A percentile compares a stretch with the other conserved stretches of the same genome.
These are phyloP conservation scores for Canna indica DNA, from an alignment of 176 grass and related monocot species.

Conservation along the genomic window DNA sequence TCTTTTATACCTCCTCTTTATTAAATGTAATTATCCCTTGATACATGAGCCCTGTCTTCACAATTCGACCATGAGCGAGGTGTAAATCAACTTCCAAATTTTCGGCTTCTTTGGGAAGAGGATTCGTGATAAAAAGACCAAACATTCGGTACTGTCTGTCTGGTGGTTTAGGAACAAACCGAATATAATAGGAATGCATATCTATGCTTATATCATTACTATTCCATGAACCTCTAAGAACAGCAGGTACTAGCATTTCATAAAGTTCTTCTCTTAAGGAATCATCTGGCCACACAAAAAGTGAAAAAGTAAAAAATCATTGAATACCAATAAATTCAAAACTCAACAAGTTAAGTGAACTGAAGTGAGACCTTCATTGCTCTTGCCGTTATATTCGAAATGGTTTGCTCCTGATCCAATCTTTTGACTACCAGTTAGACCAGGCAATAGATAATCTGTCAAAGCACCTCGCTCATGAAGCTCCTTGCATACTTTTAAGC, in stretches of 20 bases:
- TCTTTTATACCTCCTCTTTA: slow-evolving; percentile 52
- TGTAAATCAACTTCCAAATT: slow-evolving; percentile 73
- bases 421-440: slow-evolving; percentile 39
- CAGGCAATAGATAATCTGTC: slow-evolving; percentile 88
- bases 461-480: slow-evolving; percentile 77
- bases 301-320: slow-evolving; percentile 18
- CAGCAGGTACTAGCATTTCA: slow-evolving; percentile 61
- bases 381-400: slow-evolving; percentile 26
- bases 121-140: slow-evolving; percentile 70
- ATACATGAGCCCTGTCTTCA: slow-evolving; percentile 53
- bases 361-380: slow-evolving; percentile 35
- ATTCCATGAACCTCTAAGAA: slow-evolving; percentile 43
- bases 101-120: slow-evolving; percentile 75
- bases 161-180: slow-evolving; percentile 57
- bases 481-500: slow-evolving; percentile 65
- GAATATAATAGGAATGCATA: slow-evolving; percentile 77
- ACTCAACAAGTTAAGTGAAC: not conserved
- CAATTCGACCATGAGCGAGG: slow-evolving; percentile 67
- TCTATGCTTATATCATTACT: slow-evolving; percentile 36
- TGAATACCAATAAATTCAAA: not conserved
- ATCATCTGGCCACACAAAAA: slow-evolving; percentile 57
- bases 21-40: slow-evolving; percentile 44
- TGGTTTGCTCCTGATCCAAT: slow-evolving; percentile 29
- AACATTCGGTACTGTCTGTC: slow-evolving; percentile 84
- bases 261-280: slow-evolving; percentile 79